These are phyloP conservation scores for Nothophaeocryptopus gaeumannii DNA, from an alignment of 2,329 filamentous ascomycete species.

Conservation along the genomic window DNA sequence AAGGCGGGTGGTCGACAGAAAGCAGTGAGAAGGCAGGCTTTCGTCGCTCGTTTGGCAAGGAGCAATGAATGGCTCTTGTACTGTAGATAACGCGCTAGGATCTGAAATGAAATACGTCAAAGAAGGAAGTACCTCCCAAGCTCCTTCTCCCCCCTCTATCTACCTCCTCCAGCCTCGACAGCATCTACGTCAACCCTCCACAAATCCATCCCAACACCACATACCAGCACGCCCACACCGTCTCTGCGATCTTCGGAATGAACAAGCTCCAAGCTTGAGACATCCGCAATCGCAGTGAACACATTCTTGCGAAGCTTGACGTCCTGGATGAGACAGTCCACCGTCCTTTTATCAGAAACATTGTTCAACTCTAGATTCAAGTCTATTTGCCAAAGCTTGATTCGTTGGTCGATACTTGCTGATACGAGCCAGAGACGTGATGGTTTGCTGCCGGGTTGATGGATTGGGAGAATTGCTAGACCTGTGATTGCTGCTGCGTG, in stretches of 20 bases:
- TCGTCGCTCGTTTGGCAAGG: no score
- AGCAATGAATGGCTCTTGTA: no score
- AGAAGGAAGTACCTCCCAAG: no score
- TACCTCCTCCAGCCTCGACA: not conserved
- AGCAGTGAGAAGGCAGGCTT: no score
- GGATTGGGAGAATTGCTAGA: conserved; percentile 41
- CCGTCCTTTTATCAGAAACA: no score
- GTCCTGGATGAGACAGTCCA: no score
- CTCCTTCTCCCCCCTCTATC: no score
- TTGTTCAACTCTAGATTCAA: no score
- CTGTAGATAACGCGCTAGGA: no score
- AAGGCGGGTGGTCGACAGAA: no score
- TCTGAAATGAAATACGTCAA: no score
- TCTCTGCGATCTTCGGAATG: conserved; percentile 1
- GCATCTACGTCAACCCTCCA: conserved; percentile 25
- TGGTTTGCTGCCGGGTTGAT: not conserved
- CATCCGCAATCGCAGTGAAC: conserved; percentile 54
- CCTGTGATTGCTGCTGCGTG: conserved; percentile 70
- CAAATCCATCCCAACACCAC: conserved; percentile 52
- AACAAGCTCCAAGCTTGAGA: conserved; percentile 47
- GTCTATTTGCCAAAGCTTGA: conserved; percentile 47
- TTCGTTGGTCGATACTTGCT: conserved; percentile 47
- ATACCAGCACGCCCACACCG: conserved; percentile 37
- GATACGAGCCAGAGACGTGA: conserved; percentile 21
- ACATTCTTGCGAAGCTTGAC: conserved; percentile 34